Base-by-base conservation (phyloP, 805 yeast species). In the Lachancea sp. region DNA sequence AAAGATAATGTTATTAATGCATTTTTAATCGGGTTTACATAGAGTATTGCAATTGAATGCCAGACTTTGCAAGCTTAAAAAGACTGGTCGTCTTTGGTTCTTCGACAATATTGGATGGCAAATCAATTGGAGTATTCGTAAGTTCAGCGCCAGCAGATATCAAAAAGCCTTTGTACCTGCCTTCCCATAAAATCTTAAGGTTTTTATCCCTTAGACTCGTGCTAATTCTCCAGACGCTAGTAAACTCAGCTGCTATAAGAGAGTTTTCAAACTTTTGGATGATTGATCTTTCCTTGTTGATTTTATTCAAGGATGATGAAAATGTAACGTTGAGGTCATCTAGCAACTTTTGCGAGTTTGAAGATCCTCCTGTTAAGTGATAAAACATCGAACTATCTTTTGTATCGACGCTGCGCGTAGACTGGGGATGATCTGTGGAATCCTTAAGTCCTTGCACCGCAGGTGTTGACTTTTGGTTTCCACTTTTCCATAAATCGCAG, bases 101-200 rank as follows among this genome's bases (percentile, higher is more conserved):
- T 8, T 34, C 33, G 2, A 37, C 29, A 5, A 26, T 19, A 18
- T 34, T 38, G 4, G 42, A 13, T 34, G 40, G 29, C 13, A 41
- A 29, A 34, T 36, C 35, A 32, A 32, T 12, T 11, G 47, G 47
- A 13, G 44, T 29, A 18, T 30, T 34, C 13, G 48, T 35, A 3
- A 84, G 44, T 41, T 72, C 77, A 5, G 77, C 69, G 0, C 97
- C 97, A 1, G 90, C 74, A 36, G 85, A 77, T 2, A 89, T 65
- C 38, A 90, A 59, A 57, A 90, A 83, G 31, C 86, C 94, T 51
- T 82, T 80, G 52, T 75, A 77, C 45, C 83, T 75, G 0, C 97
- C 96, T 52, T 85, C 96, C 96, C 97, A 90, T 33, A 85, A 64
- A 5, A 88, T 36, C 45, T 76, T 77, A 11, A 85, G 50, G 45